Conservation (phyloP, 805 yeast species). For the Starmerella bombi region DNA sequence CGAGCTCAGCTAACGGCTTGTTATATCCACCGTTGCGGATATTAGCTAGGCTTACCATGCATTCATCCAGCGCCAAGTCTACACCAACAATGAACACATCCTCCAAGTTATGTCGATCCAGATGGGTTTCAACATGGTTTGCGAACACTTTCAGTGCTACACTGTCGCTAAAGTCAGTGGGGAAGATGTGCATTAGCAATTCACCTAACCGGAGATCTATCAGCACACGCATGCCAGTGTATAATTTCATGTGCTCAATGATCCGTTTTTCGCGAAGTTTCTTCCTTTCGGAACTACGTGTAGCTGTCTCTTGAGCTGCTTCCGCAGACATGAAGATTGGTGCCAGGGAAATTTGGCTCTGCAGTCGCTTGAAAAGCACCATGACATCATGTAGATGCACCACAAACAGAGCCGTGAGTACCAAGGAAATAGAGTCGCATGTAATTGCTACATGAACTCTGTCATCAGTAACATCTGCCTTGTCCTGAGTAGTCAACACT, state of each 20-base stretch:
- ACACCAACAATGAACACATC: conserved; percentile 36
- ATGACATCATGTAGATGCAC: conserved; percentile 69
- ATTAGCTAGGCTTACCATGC: conserved; percentile 53
- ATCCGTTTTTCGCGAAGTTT: neutral
- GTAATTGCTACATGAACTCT: conserved; percentile 31
- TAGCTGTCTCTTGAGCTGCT: conserved; percentile 1
- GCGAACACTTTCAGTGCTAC: conserved; percentile 47
- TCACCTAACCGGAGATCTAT: conserved; percentile 48
- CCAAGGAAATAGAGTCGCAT: conserved; percentile 43
- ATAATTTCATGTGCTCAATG: neutral
- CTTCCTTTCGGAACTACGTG: neutral
- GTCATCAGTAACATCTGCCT: conserved; percentile 36
- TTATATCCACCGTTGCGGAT: conserved; percentile 34
- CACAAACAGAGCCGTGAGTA: conserved; percentile 72
- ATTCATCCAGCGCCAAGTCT: conserved; percentile 46
- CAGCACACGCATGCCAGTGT: conserved; percentile 42
- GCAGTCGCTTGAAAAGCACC: conserved; percentile 27
- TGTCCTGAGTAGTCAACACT: conserved; percentile 51
- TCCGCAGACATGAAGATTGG: conserved; percentile 12
- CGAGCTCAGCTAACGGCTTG: conserved; percentile 36
- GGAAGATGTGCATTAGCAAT: conserved; percentile 53
- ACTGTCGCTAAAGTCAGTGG: conserved; percentile 65
- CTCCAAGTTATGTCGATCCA: conserved; percentile 16
- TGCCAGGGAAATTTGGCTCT: conserved; percentile 15
- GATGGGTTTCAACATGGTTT: conserved; percentile 22